These are phyloP conservation scores for Graphilbum sp. DNA, from an alignment of 2,329 filamentous ascomycete species.

Conservation along the genomic window DNA sequence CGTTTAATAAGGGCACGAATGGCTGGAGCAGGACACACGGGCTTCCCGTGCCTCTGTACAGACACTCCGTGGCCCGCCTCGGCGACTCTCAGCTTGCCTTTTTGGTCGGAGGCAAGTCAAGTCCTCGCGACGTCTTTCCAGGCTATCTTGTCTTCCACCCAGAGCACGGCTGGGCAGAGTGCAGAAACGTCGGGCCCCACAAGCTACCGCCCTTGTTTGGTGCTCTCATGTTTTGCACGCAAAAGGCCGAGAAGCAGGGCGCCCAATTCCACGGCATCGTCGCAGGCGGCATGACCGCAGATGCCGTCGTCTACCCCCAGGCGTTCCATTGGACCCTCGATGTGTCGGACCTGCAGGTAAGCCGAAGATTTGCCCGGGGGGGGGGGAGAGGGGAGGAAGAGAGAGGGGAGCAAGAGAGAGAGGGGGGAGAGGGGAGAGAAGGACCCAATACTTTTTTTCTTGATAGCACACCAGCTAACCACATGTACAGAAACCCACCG, in stretches of 20 bases:
- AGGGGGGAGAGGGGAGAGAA: no score
- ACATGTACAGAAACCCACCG: constrained; percentile 12
- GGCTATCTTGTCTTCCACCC: constrained; percentile 37
- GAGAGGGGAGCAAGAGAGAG: no score
- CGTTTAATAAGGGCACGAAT: constrained; percentile 36
- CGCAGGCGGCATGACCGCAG: constrained; percentile 51
- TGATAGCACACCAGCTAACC: neutral
- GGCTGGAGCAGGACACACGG: constrained; percentile 48
- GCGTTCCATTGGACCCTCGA: constrained; percentile 48
- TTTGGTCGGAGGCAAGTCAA: constrained; percentile 45
- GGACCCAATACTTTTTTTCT: no score
- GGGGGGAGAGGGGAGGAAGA: no score
- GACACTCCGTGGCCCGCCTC: constrained; percentile 49
- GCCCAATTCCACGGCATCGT: constrained; percentile 40
- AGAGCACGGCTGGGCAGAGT: constrained; percentile 28
- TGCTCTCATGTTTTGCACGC: constrained; percentile 17
- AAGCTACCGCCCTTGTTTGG: constrained; percentile 27
- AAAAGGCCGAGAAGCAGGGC: constrained; percentile 5
- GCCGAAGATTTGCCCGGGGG: no score
- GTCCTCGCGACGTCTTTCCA: constrained; percentile 27
- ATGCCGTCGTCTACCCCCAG: constrained; percentile 46
- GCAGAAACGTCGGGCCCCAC: constrained; percentile 17
- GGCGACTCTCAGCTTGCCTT: constrained; percentile 34
- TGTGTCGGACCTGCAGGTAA: constrained; percentile 20
- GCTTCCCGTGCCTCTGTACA: constrained; percentile 56